These are phyloP conservation scores for Aspergillus sp. DNA, from an alignment of 2,329 filamentous ascomycete species.

Conservation along the genomic window DNA sequence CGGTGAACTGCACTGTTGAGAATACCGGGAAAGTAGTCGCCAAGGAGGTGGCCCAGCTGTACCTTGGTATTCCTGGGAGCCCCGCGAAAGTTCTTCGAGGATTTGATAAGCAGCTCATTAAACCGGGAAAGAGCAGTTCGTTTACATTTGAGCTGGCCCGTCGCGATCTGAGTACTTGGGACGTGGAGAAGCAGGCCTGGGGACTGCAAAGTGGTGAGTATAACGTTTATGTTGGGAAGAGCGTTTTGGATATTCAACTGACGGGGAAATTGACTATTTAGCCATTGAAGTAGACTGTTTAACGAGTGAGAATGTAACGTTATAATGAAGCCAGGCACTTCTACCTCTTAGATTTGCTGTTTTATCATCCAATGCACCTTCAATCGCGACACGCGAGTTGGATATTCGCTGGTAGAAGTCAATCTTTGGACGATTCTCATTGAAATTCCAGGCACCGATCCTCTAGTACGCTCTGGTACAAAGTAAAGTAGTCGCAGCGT, in stretches of 20 bases:
- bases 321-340: too few relatives aligned
- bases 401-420: too few relatives aligned
- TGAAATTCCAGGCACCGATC: too few relatives aligned
- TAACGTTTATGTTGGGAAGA: not conserved
- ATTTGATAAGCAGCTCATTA: not conserved
- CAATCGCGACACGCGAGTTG: too few relatives aligned
- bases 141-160: not conserved
- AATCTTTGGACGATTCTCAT: too few relatives aligned
- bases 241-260: not conserved
- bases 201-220: not conserved
- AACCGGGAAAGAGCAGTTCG: not conserved
- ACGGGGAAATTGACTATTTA: not conserved
- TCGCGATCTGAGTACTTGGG: not conserved
- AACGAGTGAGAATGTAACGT: too few relatives aligned
- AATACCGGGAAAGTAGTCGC: conserved; percentile 47
- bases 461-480: not conserved
- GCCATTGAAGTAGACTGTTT: too few relatives aligned
- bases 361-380: too few relatives aligned
- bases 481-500: not conserved
- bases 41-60: conserved; percentile 57
- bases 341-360: too few relatives aligned
- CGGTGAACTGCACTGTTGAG: not conserved
- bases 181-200: not conserved
- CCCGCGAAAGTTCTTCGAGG: not conserved
- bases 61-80: conserved; percentile 42